Evolutionary conservation across 2,329 filamentous ascomycete species (phyloP), one percentile per base, ranked within the genome.

Genomic region (Aspergillus sp.): DNA sequence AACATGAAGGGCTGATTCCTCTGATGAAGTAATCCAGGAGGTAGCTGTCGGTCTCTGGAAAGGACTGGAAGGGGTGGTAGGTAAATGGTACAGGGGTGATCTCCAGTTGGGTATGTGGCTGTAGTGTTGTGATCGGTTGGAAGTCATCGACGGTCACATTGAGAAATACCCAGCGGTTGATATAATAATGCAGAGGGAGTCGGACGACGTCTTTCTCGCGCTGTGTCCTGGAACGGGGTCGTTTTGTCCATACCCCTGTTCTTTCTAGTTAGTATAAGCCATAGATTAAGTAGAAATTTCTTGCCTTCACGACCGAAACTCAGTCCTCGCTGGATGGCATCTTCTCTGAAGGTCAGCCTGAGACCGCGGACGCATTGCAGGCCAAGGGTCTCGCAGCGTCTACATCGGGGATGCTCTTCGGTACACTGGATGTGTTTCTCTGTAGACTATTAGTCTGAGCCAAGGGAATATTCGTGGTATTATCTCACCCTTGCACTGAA

Each of bases 391-490:
- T 64, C 59, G 58, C 70, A 73, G 33, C 69, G 68, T 15, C 50
- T 55, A 54, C 70, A 73, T 31, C 55, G 50, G 9, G 70, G 69
- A 44, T 57, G 55, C 50, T 73, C 68, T 51, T 73, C 70, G 14
- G 69, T 69, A 50, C 70, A 72, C 41, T 64, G 66, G 33, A 71
- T 67, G 58, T 72, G 69, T 48, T 66, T 68, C 39, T 65, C 65
- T 67, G 19, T 33, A 40, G 12, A 11, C 5, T 4, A 11, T 44
- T 39, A 15, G 24, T 14, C 11, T 19, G 51, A 2, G 14, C 5
- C 1, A n/a, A 15, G 9, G 15, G n/a, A 12, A 47, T 19, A 17
- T 7, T 7, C n/a, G n/a, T 23, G 46, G 21, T 41, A 24, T 19
- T 31, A 37, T 19, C 37, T 4, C 55, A 67, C 67, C 62, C 60